phyloP scores from a whole-genome alignment of 2,329 filamentous ascomycete species.

The Ramularia endophylla region DNA sequence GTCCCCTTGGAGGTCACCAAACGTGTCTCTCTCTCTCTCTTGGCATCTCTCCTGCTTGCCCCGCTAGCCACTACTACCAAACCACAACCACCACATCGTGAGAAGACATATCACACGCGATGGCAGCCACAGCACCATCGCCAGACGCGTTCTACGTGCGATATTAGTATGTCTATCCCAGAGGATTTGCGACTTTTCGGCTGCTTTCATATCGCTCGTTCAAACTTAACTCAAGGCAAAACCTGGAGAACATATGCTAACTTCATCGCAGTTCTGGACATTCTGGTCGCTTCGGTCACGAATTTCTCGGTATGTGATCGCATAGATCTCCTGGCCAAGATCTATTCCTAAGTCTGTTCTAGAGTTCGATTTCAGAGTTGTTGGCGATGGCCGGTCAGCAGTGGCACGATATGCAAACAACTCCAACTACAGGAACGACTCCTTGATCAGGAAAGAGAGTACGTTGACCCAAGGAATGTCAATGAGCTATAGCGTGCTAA shows the following conservation, averaged over 20 bases:
- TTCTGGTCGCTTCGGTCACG: constrained; percentile 94
- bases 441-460: constrained; percentile 99
- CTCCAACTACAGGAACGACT: constrained; percentile 98
- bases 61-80: too few species aligned
- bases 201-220: background rate
- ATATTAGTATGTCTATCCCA: constrained; percentile 67
- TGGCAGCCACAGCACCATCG: background rate
- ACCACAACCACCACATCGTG: too few species aligned
- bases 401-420: constrained; percentile 98
- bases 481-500: background rate
- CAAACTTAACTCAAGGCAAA: background rate
- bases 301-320: constrained; percentile 72
- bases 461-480: constrained; percentile 33
- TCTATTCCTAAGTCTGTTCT: constrained; percentile 18
- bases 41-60: too few species aligned
- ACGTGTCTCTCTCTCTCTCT: too few species aligned
- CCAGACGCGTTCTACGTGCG: constrained; percentile 87
- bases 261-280: constrained; percentile 73
- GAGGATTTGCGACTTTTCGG: constrained; percentile 31
- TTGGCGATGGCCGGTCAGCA: constrained; percentile 88
- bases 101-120: too few species aligned
- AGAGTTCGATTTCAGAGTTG: constrained; percentile 96
- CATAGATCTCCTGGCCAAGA: background rate
- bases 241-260: constrained; percentile 8
- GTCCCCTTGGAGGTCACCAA: too few species aligned